Percentiles rank a stretch among this genome's conserved stretches.
Evolutionary conservation across 192 early-diverging fungal species (phyloP).

Genomic region (Linnemannia elongata): DNA sequence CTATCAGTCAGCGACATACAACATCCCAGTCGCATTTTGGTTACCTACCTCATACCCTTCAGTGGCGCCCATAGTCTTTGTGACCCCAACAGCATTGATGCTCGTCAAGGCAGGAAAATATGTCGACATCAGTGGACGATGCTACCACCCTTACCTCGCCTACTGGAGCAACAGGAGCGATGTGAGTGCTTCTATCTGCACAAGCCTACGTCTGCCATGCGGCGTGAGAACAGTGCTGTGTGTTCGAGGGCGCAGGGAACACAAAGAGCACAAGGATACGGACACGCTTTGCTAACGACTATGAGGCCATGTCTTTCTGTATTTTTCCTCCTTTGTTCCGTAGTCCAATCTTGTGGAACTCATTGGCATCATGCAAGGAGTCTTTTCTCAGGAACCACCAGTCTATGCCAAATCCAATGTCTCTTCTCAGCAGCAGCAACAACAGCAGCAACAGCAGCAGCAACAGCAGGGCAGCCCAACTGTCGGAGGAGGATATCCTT

Average conservation of each 20-base stretch:
- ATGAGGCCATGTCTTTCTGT: slow-evolving; percentile 52
- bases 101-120: slow-evolving; percentile 81
- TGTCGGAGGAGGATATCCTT: slow-evolving; percentile 45
- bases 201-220: background rate
- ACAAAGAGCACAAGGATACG: background rate
- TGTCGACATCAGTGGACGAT: slow-evolving; percentile 87
- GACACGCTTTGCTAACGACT: slow-evolving; percentile 39
- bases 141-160: slow-evolving; percentile 89
- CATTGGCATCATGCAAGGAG: slow-evolving; percentile 74
- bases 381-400: slow-evolving; percentile 85
- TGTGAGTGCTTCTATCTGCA: slow-evolving; percentile 33
- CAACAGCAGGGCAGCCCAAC: slow-evolving; percentile 39
- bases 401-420: slow-evolving; percentile 71
- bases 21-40: slow-evolving; percentile 94
- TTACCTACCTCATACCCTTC: slow-evolving; percentile 86
- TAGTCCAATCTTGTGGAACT: slow-evolving; percentile 66
- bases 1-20: slow-evolving; percentile 85
- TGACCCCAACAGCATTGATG: slow-evolving; percentile 92
- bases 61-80: slow-evolving; percentile 84
- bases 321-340: slow-evolving; percentile 3
- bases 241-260: background rate
- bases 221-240: slow-evolving; percentile 8
- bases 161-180: slow-evolving; percentile 74
- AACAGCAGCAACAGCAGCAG: slow-evolving; percentile 37
- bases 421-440: slow-evolving; percentile 40